Evolutionary conservation across 2,329 filamentous ascomycete genomes (phyloP), one percentile per base, ranked within the genome.

Genomic region (Alternaria conjuncta): DNA sequence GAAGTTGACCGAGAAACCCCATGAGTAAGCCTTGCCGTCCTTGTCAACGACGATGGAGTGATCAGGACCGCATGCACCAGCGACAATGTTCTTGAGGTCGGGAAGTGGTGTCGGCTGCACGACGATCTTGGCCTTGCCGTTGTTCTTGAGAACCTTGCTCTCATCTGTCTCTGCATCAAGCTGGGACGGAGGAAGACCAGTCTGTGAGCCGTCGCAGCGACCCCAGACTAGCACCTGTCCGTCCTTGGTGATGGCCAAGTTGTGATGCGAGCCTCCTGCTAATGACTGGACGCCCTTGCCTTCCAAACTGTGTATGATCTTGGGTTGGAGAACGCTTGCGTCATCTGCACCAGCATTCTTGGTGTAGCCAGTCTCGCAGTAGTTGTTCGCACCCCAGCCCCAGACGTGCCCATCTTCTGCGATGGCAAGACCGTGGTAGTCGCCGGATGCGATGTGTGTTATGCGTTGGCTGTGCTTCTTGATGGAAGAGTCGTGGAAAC

Each of bases 301-400:
- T 26, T 85, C 83, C 9, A 97, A 86, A 5, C 85, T 86, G 9
- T 87, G 81, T 25, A 97, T 87, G 55, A 90, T 82, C 45, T 87
- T 88, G 5, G 79, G 77, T 3, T 93, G 92, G 69, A 88, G 87
- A 55, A 97, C 86, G 65, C 90, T 88, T 32, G 90, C 90, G 68
- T 91, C 89, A 56, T 91, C 88, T 61, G 90, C 87, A 30, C 89
- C 90, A 13, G 87, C 89, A 57, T 86, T 84, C 46, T 88, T 85
- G 15, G 84, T 83, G 62, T 90, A 85, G 36, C 91, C 93, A 15
- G 92, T 92, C 82, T 97, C 90, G 66, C 90, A 92, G 79, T 92
- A 96, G 81, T 92, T 94, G 85, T 97, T 97, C 28, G 95, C 84
- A 23, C 94, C 93, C 93, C 93, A 97, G 0, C 89, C 87, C 80